These are phyloP conservation scores for Hypoxylon rubiginosum DNA, from an alignment of 2,329 filamentous ascomycete species.

Conservation along the genomic window DNA sequence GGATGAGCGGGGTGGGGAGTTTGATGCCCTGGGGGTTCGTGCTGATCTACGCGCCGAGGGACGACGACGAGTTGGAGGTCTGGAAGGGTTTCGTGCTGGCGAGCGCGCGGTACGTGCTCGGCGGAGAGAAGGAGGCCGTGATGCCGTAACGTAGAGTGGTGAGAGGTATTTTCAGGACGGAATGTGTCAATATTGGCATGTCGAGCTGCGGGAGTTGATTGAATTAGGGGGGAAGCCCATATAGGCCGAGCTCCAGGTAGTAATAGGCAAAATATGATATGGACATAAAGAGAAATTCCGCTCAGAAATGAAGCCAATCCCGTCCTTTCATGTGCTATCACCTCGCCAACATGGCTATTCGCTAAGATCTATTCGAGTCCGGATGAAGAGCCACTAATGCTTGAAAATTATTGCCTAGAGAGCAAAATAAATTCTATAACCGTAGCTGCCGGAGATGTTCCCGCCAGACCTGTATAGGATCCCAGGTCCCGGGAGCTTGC, in stretches of 20 bases:
- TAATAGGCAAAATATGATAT: neutral
- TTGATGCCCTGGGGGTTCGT: slow-evolving; percentile 53
- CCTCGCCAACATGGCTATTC: too few species aligned
- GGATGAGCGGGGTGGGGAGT: slow-evolving; percentile 48
- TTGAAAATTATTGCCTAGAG: too few species aligned
- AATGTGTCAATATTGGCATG: neutral
- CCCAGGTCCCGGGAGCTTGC: slow-evolving; percentile 2
- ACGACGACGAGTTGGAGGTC: slow-evolving; percentile 52
- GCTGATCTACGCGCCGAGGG: slow-evolving; percentile 57
- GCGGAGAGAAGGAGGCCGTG: slow-evolving; percentile 24
- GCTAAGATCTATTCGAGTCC: too few species aligned
- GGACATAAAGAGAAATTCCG: neutral
- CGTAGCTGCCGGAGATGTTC: slow-evolving; percentile 44
- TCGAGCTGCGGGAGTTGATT: neutral
- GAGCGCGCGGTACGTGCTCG: slow-evolving; percentile 39
- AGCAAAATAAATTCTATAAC: too few species aligned
- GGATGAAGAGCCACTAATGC: too few species aligned
- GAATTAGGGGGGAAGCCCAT: neutral
- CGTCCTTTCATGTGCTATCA: too few species aligned
- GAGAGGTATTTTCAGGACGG: neutral
- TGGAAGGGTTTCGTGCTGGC: slow-evolving; percentile 45
- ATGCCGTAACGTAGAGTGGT: slow-evolving; percentile 12
- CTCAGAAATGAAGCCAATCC: neutral
- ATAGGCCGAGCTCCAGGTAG: neutral
- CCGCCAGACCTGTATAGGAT: slow-evolving; percentile 44